Conservation (phyloP, 208 protist genomes). For the Hexamita inflata region DNA sequence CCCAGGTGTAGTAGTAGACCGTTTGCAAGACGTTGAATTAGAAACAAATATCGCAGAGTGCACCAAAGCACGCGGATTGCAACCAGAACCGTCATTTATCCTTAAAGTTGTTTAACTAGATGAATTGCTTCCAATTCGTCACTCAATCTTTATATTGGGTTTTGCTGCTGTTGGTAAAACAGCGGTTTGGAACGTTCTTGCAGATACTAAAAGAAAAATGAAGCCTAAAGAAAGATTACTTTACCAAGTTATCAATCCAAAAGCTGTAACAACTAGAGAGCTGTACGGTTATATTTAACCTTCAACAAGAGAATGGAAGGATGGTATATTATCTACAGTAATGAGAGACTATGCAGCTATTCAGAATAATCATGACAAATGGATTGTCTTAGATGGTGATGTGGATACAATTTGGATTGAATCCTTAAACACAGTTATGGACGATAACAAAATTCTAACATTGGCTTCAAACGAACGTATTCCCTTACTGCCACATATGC, state of each 20-base stretch:
- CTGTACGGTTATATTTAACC: constrained; percentile 88
- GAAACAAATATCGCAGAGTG: constrained; percentile 42
- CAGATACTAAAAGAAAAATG: constrained; percentile 63
- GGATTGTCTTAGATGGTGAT: constrained; percentile 89
- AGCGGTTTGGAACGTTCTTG: constrained; percentile 77
- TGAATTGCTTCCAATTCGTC: constrained; percentile 86
- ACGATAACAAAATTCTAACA: constrained; percentile 90
- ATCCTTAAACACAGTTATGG: constrained; percentile 84
- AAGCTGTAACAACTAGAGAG: constrained; percentile 89
- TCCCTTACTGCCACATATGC: constrained; percentile 81
- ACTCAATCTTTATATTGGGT: constrained; percentile 91
- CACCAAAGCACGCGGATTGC: constrained; percentile 33
- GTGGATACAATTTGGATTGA: constrained; percentile 96
- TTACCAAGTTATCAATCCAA: constrained; percentile 74
- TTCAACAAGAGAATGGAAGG: constrained; percentile 80
- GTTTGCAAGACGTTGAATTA: constrained; percentile 49
- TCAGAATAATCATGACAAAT: constrained; percentile 68
- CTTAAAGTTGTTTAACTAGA: constrained; percentile 88
- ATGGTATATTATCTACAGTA: constrained; percentile 66
- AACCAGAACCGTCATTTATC: constrained; percentile 86
- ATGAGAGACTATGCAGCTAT: constrained; percentile 77
- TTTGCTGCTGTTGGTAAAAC: constrained; percentile 81
- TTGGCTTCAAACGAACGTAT: constrained; percentile 92
- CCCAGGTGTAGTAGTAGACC: constrained; percentile 45
- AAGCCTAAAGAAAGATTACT: constrained; percentile 65